These are phyloP conservation scores for Massariosphaeria phaeospora DNA, from an alignment of 495 filamentous ascomycete genomes.

Conservation along the genomic window DNA sequence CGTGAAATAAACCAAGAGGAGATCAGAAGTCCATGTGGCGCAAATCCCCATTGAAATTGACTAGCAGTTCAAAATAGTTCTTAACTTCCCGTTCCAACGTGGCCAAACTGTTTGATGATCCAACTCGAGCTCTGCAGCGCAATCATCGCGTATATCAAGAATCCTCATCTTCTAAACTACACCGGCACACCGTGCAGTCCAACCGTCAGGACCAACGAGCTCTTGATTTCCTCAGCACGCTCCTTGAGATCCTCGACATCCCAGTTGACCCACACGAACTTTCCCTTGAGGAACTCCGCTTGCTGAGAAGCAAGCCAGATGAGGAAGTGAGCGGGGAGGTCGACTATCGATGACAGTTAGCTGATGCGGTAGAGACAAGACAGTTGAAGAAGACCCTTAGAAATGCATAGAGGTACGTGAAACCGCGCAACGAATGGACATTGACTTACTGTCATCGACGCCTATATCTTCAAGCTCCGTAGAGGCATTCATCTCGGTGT, in stretches of 20 bases:
- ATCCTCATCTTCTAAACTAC: not conserved
- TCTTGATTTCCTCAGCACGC: constrained; percentile 41
- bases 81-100: no score
- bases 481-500: constrained; percentile 40
- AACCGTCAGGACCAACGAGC: constrained; percentile 1
- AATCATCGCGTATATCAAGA: no score
- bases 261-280: constrained; percentile 50
- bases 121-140: no score
- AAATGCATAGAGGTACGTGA: not conserved
- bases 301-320: constrained; percentile 50
- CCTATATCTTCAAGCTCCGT: constrained; percentile 37
- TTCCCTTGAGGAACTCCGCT: constrained; percentile 46
- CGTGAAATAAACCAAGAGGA: no score
- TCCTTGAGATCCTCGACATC: constrained; percentile 50
- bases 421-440: not conserved
- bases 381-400: constrained; percentile 4
- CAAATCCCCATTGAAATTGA: no score
- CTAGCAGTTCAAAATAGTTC: no score
- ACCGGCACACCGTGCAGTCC: constrained; percentile 7
- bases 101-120: no score
- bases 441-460: constrained; percentile 34
- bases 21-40: no score
- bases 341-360: constrained; percentile 31
- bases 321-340: constrained; percentile 43
- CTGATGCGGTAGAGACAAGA: constrained; percentile 1